Evolutionary conservation across 169 alveolate species (phyloP).

Genomic region (Cryptosporidium ubiquitum): DNA sequence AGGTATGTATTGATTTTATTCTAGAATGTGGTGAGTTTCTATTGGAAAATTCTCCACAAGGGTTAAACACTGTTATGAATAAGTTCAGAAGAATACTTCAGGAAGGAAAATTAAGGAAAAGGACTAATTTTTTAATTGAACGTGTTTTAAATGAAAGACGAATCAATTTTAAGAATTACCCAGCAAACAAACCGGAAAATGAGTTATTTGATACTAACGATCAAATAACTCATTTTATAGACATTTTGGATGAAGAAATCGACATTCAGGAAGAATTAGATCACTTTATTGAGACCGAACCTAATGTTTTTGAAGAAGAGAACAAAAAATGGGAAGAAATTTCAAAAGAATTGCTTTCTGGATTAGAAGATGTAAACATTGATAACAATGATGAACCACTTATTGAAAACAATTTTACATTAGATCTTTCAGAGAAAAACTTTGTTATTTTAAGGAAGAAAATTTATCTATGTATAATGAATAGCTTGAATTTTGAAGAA

Average conservation of each 20-base stretch:
- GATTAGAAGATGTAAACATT: conserved; percentile 76
- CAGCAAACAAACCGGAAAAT: conserved; percentile 86
- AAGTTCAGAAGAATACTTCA: conserved; percentile 94
- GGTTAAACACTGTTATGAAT: conserved; percentile 94
- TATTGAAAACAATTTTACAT: conserved; percentile 71
- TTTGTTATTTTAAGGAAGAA: conserved; percentile 92
- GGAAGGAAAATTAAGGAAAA: conserved; percentile 94
- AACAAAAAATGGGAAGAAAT: conserved; percentile 92
- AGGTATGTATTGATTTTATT: conserved; percentile 91
- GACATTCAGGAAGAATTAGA: conserved; percentile 93
- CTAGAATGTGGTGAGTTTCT: conserved; percentile 95
- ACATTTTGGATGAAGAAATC: conserved; percentile 90
- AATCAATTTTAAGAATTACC: conserved; percentile 88
- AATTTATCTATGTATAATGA: conserved; percentile 96
- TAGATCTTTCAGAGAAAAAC: conserved; percentile 95
- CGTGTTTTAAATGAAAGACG: conserved; percentile 93
- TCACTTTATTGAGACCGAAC: conserved; percentile 91
- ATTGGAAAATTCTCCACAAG: conserved; percentile 91
- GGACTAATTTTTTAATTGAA: conserved; percentile 96
- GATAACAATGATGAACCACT: conserved; percentile 82
- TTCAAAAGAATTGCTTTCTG: conserved; percentile 91
- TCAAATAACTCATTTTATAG: conserved; percentile 95
- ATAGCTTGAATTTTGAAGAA: conserved; percentile 97
- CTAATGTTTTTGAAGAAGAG: conserved; percentile 89
- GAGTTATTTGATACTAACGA: conserved; percentile 97